Evolutionary conservation across 179 eudicot genomes (phyloP).

Genomic region (Nepenthes alata): DNA sequence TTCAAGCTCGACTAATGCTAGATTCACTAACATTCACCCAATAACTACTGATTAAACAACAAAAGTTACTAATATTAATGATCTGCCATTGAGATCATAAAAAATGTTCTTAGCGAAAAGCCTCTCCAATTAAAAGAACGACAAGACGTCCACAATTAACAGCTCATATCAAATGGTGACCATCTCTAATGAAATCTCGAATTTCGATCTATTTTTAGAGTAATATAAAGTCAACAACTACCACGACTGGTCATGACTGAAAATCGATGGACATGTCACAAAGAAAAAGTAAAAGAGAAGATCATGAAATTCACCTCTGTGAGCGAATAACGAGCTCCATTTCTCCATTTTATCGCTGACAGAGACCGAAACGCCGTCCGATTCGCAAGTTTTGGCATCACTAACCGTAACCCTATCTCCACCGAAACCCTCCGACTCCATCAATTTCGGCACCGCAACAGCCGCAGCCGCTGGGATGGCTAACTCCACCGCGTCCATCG

Average conservation of each 20-base stretch:
- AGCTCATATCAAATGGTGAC: not conserved
- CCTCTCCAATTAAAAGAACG: too few species aligned
- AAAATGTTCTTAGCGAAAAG: too few species aligned
- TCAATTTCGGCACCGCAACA: slow-evolving; percentile 27
- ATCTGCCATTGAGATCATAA: too few species aligned
- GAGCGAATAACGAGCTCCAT: slow-evolving; percentile 13
- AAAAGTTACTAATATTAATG: too few species aligned
- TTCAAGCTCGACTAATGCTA: too few species aligned
- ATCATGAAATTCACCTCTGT: slow-evolving; percentile 20
- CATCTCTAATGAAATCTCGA: not conserved
- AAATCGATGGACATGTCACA: not conserved
- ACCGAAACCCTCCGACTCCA: slow-evolving; percentile 53
- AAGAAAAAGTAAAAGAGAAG: not conserved
- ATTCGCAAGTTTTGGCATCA: slow-evolving; percentile 23
- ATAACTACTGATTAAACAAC: too few species aligned
- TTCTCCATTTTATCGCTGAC: slow-evolving; percentile 19
- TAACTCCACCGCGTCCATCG: slow-evolving; percentile 40
- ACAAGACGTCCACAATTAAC: too few species aligned
- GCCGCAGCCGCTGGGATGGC: slow-evolving; percentile 27
- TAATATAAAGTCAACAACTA: not conserved
- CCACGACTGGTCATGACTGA: not conserved
- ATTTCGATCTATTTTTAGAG: not conserved
- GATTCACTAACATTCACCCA: too few species aligned
- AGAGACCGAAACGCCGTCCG: slow-evolving; percentile 18
- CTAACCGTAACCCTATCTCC: slow-evolving; percentile 22